A percentile compares a stretch with the other conserved stretches of the same genome.
Conservation (phyloP, 495 filamentous ascomycete genomes). For the Penicillium fimorum region DNA sequence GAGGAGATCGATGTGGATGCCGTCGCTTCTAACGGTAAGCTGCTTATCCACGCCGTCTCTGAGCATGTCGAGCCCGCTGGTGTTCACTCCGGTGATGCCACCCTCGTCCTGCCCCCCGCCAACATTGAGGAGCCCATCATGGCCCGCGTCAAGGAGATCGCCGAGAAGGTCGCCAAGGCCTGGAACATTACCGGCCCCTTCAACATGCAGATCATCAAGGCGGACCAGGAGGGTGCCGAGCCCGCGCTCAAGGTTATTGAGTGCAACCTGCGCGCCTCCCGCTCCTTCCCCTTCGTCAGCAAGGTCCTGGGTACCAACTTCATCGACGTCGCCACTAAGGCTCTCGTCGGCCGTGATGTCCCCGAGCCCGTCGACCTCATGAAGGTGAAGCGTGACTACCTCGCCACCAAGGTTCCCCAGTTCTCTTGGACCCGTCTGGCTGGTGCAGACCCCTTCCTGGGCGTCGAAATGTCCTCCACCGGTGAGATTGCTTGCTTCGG, state of each 20-base stretch:
- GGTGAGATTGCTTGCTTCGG: slow-evolving; percentile 99
- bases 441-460: slow-evolving; percentile 94
- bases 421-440: slow-evolving; percentile 99
- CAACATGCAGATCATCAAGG: slow-evolving; percentile 99
- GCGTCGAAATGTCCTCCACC: slow-evolving; percentile 95
- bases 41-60: slow-evolving; percentile 89
- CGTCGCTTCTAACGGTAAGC: slow-evolving; percentile 80
- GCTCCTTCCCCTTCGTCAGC: slow-evolving; percentile 95
- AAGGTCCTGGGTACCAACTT: slow-evolving; percentile 98
- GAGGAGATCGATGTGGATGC: slow-evolving; percentile 98
- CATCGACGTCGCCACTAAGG: slow-evolving; percentile 93
- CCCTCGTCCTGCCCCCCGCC: slow-evolving; percentile 82
- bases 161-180: slow-evolving; percentile 91
- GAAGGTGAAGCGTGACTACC: slow-evolving; percentile 80
- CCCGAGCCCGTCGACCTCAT: slow-evolving; percentile 88
- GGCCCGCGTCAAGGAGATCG: slow-evolving; percentile 88
- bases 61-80: slow-evolving; percentile 96
- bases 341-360: slow-evolving; percentile 81
- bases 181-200: slow-evolving; percentile 97
- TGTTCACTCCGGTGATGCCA: slow-evolving; percentile 95
- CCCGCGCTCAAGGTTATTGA: slow-evolving; percentile 91
- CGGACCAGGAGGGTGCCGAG: slow-evolving; percentile 64
- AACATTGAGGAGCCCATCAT: slow-evolving; percentile 72
- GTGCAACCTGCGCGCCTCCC: slow-evolving; percentile 96
- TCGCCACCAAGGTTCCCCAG: slow-evolving; percentile 96